These are phyloP conservation scores for Lepidium africanum DNA, from an alignment of 345 rosid species.

Conservation along the genomic window DNA sequence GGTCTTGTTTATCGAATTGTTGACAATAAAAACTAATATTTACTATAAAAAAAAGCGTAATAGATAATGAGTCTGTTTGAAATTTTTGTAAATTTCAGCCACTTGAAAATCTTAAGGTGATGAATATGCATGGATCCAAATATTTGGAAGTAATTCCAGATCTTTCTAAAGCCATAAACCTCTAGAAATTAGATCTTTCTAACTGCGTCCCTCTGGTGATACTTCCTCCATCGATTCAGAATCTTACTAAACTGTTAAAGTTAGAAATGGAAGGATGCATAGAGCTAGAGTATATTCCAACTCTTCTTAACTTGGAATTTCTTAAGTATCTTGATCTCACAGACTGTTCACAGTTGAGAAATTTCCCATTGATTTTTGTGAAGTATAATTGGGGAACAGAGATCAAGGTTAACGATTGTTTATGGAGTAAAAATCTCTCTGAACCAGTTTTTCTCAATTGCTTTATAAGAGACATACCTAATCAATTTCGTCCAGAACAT, in stretches of 20 bases:
- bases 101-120: not conserved
- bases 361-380: not conserved
- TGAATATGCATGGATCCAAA: not conserved
- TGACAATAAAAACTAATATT: too few relatives aligned
- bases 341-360: not conserved
- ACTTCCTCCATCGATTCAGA: not conserved
- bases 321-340: not conserved
- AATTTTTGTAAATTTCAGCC: not conserved
- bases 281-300: not conserved
- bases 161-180: constrained; percentile 6
- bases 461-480: not conserved
- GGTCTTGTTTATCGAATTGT: too few relatives aligned
- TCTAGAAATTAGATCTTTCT: not conserved
- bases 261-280: not conserved
- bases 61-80: not conserved
- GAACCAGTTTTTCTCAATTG: too few relatives aligned
- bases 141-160: not conserved
- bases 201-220: not conserved
- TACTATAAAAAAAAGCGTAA: too few relatives aligned
- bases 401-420: not conserved
- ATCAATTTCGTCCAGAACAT: not conserved
- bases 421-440: not conserved
- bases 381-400: not conserved
- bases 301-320: not conserved
- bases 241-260: not conserved